phyloP scores from a whole-genome alignment of 441 rosid genomes.

The Rhodomyrtus psidioides region DNA sequence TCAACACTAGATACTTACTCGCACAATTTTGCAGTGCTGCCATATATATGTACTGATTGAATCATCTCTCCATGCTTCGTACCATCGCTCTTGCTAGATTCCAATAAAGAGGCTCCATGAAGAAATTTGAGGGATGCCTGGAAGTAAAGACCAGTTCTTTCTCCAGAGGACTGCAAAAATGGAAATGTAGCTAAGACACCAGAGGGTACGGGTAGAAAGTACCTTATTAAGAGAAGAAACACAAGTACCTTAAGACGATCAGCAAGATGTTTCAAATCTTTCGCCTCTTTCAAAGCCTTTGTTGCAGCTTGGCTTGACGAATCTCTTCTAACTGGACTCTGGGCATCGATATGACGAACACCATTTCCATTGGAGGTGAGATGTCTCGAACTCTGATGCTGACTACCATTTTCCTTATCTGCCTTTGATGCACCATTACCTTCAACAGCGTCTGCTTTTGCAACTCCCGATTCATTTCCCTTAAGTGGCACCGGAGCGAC shows the following conservation, averaged over 20 bases:
- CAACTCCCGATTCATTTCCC: conserved; percentile 21
- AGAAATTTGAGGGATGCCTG: conserved; percentile 95
- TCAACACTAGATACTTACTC: conserved; percentile 54
- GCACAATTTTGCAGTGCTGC: conserved; percentile 90
- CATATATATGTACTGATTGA: conserved; percentile 57
- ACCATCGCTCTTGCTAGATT: conserved; percentile 54
- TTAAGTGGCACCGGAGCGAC: conserved; percentile 25
- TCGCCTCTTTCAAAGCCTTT: conserved; percentile 87
- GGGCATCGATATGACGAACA: conserved; percentile 44
- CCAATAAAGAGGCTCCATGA: conserved; percentile 72
- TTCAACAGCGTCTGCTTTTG: conserved; percentile 17
- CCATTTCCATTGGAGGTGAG: conserved; percentile 43
- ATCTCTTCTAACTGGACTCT: conserved; percentile 71
- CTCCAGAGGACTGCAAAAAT: conserved; percentile 55
- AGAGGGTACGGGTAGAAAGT: neutral
- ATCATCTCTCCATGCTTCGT: conserved; percentile 64
- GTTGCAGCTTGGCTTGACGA: conserved; percentile 62
- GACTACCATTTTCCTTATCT: conserved; percentile 42
- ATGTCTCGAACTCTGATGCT: conserved; percentile 29
- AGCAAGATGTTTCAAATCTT: conserved; percentile 84
- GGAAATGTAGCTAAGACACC: conserved; percentile 6
- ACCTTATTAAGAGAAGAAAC: conserved; percentile 6
- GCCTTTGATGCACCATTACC: conserved; percentile 32
- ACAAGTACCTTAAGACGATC: conserved; percentile 78
- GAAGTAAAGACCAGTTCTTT: conserved; percentile 73